Evolutionary conservation across 2,329 filamentous ascomycete genomes (phyloP).

Genomic region (Epichloe brachyelytri): DNA sequence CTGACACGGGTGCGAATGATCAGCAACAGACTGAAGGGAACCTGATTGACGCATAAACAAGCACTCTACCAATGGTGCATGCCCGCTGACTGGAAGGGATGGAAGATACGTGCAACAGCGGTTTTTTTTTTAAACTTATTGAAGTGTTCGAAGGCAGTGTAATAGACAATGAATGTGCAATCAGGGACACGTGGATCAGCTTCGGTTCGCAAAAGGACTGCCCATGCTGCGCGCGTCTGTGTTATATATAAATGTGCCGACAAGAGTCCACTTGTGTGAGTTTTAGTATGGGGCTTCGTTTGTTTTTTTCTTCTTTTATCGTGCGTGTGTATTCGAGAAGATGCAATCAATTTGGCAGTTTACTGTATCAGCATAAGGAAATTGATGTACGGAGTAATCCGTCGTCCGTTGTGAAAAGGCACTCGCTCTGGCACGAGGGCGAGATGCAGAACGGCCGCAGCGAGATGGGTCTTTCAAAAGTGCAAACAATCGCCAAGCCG

Average conservation of each 20-base stretch:
- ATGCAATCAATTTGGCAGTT: neutral
- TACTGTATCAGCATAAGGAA: neutral
- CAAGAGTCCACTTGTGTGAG: neutral
- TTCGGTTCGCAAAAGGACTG: neutral
- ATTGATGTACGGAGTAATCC: no score
- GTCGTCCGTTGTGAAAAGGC: no score
- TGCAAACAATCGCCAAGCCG: no score
- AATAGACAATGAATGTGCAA: constrained; percentile 1
- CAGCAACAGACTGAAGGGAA: constrained; percentile 39
- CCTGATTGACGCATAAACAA: constrained; percentile 42
- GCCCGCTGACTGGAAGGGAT: neutral
- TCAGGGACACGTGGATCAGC: neutral
- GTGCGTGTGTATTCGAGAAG: neutral
- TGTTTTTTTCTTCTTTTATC: neutral
- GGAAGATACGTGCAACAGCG: neutral
- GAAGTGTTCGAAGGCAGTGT: neutral
- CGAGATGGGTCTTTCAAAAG: no score
- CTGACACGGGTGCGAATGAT: constrained; percentile 26
- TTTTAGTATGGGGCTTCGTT: neutral
- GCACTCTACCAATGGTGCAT: neutral
- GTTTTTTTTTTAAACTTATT: neutral
- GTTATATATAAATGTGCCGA: neutral
- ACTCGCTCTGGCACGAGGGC: no score
- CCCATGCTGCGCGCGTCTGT: neutral
- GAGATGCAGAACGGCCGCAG: no score